Percentiles rank a stretch among this genome's conserved stretches.
Evolutionary conservation across 768 basidiomycete species (phyloP).

Genomic region (Termitomyces sp.): DNA sequence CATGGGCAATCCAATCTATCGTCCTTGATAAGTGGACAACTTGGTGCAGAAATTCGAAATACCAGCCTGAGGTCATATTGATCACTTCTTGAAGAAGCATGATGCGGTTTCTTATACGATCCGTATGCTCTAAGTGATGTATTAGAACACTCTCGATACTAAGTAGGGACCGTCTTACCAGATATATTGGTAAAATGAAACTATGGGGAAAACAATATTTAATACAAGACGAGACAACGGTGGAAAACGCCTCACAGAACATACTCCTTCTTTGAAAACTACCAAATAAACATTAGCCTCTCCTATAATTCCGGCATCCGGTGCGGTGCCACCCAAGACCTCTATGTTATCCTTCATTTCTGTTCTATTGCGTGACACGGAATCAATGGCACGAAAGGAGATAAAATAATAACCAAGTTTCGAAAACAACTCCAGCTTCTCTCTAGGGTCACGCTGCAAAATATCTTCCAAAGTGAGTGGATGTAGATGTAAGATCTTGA

Average conservation of each 20-base stretch:
- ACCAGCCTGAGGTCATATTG: constrained; percentile 68
- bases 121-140: constrained; percentile 56
- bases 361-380: constrained; percentile 35
- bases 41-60: background rate
- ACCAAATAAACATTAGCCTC: constrained; percentile 87
- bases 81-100: constrained; percentile 54
- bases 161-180: constrained; percentile 28
- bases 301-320: constrained; percentile 46
- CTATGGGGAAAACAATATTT: constrained; percentile 31
- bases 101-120: constrained; percentile 70
- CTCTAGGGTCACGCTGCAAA: constrained; percentile 83
- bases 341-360: constrained; percentile 19
- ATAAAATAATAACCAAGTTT: constrained; percentile 91
- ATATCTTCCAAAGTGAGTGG: constrained; percentile 94
- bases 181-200: constrained; percentile 90
- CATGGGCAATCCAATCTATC: constrained; percentile 91
- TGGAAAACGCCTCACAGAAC: constrained; percentile 43
- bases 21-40: background rate
- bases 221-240: background rate
- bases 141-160: background rate
- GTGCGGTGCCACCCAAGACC: constrained; percentile 16
- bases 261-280: constrained; percentile 86
- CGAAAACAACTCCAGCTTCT: constrained; percentile 86
- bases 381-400: constrained; percentile 79
- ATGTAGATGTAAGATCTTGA: constrained; percentile 79